Evolutionary conservation across 2,329 filamentous ascomycete species (phyloP).

Genomic region (Scortechinia acanthostroma): DNA sequence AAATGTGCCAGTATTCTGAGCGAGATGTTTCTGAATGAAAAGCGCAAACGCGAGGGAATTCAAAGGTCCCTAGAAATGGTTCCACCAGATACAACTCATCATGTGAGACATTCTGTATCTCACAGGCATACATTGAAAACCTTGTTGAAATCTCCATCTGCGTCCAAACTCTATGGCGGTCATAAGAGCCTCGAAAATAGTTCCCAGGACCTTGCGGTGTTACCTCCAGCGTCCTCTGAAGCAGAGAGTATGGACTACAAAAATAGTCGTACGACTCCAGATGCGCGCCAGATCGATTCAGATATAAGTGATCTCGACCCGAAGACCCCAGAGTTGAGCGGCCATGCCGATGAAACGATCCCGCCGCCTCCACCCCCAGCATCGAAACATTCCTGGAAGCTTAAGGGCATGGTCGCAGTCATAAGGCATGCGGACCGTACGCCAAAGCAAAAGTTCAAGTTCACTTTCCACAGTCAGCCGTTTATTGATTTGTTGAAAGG

Average conservation of each 20-base stretch:
- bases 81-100: conserved; percentile 24
- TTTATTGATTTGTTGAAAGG: conserved; percentile 93
- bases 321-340: not conserved
- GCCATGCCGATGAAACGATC: not conserved
- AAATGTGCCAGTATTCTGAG: conserved; percentile 79
- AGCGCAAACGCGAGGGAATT: conserved; percentile 54
- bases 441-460: conserved; percentile 98
- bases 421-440: conserved; percentile 94
- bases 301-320: not conserved
- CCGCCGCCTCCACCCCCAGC: conserved; percentile 54
- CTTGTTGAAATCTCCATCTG: not conserved
- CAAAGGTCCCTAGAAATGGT: conserved; percentile 42
- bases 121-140: not conserved
- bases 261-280: not conserved
- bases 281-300: too few species aligned
- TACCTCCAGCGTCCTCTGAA: not conserved
- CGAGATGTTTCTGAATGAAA: conserved; percentile 81
- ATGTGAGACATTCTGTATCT: conserved; percentile 11
- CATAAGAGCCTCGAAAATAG: not conserved
- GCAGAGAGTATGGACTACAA: not conserved
- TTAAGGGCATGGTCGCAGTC: conserved; percentile 95
- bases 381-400: conserved; percentile 91
- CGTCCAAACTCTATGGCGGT: not conserved
- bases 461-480: conserved; percentile 93
- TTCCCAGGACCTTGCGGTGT: not conserved